These are phyloP conservation scores for Phytophthora meadii DNA, from an alignment of 352 stramenopile genomes.

Conservation along the genomic window DNA sequence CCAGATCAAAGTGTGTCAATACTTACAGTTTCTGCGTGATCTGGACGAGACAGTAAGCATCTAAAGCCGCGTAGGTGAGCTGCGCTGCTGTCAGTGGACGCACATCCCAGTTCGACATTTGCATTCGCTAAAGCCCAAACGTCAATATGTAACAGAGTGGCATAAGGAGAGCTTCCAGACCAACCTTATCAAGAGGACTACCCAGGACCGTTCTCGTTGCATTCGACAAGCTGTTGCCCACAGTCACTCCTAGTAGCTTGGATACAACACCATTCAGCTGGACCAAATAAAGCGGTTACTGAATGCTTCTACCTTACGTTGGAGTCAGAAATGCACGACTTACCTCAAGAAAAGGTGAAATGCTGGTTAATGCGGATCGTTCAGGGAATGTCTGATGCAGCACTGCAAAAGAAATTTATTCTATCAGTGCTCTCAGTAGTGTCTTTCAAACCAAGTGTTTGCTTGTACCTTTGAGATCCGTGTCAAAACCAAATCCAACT, in stretches of 20 bases:
- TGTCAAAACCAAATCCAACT: slow-evolving; percentile 76
- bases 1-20: not conserved
- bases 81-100: slow-evolving; percentile 61
- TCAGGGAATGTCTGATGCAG: slow-evolving; percentile 79
- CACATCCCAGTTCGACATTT: slow-evolving; percentile 74
- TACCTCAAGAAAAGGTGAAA: slow-evolving; percentile 64
- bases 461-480: slow-evolving; percentile 66
- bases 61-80: slow-evolving; percentile 66
- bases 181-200: slow-evolving; percentile 71
- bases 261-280: slow-evolving; percentile 50
- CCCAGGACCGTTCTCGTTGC: slow-evolving; percentile 51
- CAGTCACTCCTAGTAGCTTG: slow-evolving; percentile 39
- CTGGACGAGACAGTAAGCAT: slow-evolving; percentile 66
- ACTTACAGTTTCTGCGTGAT: slow-evolving; percentile 62
- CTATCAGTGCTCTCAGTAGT: not conserved
- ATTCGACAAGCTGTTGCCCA: slow-evolving; percentile 69
- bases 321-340: not conserved
- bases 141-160: not conserved
- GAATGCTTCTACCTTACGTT: too few species aligned
- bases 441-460: not conserved
- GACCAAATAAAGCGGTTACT: slow-evolving; percentile 5
- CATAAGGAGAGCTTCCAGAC: not conserved
- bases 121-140: slow-evolving; percentile 51
- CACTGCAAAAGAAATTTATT: slow-evolving; percentile 35
- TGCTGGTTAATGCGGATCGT: slow-evolving; percentile 34